These are phyloP conservation scores for Aplosporella prunicola DNA, from an alignment of 2,329 filamentous ascomycete species.

Conservation along the genomic window DNA sequence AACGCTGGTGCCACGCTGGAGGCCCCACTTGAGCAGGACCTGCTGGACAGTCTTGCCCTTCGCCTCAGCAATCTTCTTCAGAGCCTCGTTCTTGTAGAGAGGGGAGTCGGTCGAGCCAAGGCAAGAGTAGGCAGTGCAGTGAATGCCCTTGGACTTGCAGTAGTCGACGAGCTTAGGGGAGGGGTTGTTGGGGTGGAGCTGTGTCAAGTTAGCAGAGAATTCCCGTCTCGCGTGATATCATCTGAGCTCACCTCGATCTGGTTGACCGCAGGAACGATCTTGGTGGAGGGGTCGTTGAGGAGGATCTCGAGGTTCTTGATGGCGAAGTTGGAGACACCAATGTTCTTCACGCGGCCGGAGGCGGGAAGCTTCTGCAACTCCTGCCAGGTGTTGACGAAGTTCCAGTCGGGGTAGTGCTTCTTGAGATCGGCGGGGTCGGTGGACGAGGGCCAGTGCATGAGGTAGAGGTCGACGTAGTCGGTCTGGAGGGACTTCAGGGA, in stretches of 20 bases:
- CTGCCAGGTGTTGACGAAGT: conserved; percentile 69
- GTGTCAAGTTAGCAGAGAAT: too few relatives aligned
- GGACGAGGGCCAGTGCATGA: conserved; percentile 60
- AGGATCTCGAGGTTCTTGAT: conserved; percentile 69
- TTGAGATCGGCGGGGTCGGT: conserved; percentile 52
- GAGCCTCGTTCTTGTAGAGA: conserved; percentile 55
- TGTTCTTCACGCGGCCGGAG: conserved; percentile 65
- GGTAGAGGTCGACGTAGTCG: conserved; percentile 60
- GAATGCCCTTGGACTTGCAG: conserved; percentile 63
- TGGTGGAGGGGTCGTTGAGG: conserved; percentile 54
- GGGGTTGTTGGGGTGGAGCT: conserved; percentile 67
- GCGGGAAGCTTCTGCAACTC: conserved; percentile 61
- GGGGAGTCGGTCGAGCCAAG: conserved; percentile 63
- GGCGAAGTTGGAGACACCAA: conserved; percentile 79
- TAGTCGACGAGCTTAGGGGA: conserved; percentile 68
- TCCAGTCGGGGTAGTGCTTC: conserved; percentile 68
- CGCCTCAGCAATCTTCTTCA: conserved; percentile 52
- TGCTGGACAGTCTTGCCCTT: conserved; percentile 62
- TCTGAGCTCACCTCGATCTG: conserved; percentile 59
- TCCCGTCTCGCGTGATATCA: too few relatives aligned
- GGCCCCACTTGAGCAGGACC: conserved; percentile 69
- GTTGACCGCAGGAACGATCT: conserved; percentile 61
- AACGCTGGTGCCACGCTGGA: conserved; percentile 71
- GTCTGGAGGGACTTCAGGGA: conserved; percentile 54
- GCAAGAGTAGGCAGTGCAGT: conserved; percentile 65